Percentiles rank a stretch among this genome's conserved stretches.
phyloP scores from a whole-genome alignment of 345 rosid species.

The Citrus cavaleriei region DNA sequence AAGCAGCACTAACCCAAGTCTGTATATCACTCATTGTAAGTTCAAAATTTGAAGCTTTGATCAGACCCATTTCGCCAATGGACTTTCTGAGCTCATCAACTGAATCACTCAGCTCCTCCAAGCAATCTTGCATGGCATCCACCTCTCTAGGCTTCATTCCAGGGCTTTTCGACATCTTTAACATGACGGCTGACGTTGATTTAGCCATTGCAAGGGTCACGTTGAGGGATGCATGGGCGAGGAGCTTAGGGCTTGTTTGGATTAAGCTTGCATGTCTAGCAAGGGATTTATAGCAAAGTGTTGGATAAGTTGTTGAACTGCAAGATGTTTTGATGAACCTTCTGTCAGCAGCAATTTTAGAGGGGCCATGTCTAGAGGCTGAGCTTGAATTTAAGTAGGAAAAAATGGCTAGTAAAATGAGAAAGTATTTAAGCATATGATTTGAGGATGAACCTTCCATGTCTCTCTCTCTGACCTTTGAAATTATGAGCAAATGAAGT shows the following conservation, averaged over 20 bases:
- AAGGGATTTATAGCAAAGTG: constrained; percentile 61
- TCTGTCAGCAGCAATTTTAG: constrained; percentile 19
- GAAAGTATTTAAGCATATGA: constrained; percentile 4
- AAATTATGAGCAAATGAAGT: constrained; percentile 2
- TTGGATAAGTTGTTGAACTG: constrained; percentile 53
- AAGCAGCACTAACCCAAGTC: constrained; percentile 81
- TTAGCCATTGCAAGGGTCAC: constrained; percentile 47
- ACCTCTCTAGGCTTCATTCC: constrained; percentile 48
- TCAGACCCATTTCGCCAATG: constrained; percentile 44
- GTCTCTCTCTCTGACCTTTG: neutral
- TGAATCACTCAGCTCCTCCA: constrained; percentile 55
- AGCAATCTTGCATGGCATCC: constrained; percentile 60
- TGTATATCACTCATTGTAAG: constrained; percentile 47
- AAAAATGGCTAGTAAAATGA: constrained; percentile 15
- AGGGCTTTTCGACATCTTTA: constrained; percentile 34
- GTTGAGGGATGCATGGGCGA: constrained; percentile 62
- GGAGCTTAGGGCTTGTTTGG: constrained; percentile 64
- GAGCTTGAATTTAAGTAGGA: constrained; percentile 15
- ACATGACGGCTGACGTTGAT: constrained; percentile 39
- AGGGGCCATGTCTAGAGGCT: constrained; percentile 21
- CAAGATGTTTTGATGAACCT: constrained; percentile 66
- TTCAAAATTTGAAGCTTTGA: constrained; percentile 27
- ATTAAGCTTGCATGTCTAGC: constrained; percentile 46
- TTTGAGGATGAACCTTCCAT: constrained; percentile 20
- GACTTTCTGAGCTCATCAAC: constrained; percentile 58